Conservation (phyloP, 2,329 filamentous ascomycete species). For the Talaromyces sp. region DNA sequence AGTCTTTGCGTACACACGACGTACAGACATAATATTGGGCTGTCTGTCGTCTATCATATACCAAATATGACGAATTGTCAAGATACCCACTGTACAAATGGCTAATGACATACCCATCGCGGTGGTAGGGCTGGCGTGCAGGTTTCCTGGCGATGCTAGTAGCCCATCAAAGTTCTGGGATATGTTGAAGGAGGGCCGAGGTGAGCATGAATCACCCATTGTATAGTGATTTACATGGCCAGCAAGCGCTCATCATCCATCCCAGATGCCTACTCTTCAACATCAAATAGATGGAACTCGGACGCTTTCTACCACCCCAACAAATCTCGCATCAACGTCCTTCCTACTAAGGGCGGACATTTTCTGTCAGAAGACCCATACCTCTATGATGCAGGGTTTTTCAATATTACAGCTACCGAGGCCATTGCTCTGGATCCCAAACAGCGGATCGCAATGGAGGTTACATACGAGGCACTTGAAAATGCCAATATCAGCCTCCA, state of each 20-base stretch:
- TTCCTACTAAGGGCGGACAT: constrained; percentile 20
- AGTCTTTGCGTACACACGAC: no score
- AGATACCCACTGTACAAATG: no score
- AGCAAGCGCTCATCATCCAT: no score
- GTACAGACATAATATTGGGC: no score
- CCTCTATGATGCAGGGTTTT: constrained; percentile 28
- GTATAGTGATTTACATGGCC: no score
- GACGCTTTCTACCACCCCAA: constrained; percentile 23
- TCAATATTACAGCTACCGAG: constrained; percentile 23
- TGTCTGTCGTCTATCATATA: no score
- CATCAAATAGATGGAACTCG: constrained; percentile 13
- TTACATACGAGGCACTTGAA: constrained; percentile 16
- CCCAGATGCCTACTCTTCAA: not conserved
- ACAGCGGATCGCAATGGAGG: constrained; percentile 2
- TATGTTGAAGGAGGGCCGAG: constrained; percentile 15
- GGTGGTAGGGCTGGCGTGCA: constrained; percentile 26
- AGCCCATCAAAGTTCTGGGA: constrained; percentile 25
- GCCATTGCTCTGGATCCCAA: constrained; percentile 19
- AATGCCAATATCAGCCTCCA: constrained; percentile 17
- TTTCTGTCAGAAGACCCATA: constrained; percentile 25
- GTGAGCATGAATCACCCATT: no score
- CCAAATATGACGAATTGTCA: no score
- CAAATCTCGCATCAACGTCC: not conserved
- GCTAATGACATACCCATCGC: constrained; percentile 22
- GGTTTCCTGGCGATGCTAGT: constrained; percentile 24